phyloP scores from a whole-genome alignment of 169 alveolate species.

The Plasmodium falciparum region DNA sequence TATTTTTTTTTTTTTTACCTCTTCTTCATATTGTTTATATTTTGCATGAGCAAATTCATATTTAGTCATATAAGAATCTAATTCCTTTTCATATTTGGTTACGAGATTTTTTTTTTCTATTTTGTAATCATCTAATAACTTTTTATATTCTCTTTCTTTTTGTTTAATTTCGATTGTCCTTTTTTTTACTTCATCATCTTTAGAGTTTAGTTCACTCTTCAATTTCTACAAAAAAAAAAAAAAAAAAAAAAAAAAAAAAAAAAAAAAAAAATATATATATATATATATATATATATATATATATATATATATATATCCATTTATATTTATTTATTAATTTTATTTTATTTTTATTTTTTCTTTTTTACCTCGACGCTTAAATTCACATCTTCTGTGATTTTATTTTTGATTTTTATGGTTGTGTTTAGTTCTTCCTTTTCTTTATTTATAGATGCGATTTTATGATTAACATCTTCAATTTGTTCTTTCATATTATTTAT shows the following conservation, averaged over 20 bases:
- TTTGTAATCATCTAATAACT: conserved; percentile 59
- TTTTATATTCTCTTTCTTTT: conserved; percentile 68
- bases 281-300: neutral
- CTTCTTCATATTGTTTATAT: conserved; percentile 64
- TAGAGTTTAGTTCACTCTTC: conserved; percentile 26
- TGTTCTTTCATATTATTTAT: conserved; percentile 21
- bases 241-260: neutral
- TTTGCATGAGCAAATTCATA: conserved; percentile 64
- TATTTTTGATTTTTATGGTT: conserved; percentile 43
- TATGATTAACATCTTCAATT: conserved; percentile 11
- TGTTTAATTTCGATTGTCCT: conserved; percentile 40
- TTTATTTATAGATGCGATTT: conserved; percentile 3
- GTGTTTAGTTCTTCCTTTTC: conserved; percentile 63
- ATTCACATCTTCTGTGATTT: conserved; percentile 54
- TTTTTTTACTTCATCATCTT: conserved; percentile 68
- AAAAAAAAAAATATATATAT: neutral
- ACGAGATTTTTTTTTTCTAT: conserved; percentile 58
- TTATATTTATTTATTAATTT: neutral
- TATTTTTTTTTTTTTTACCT: conserved; percentile 15
- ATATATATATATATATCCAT: neutral
- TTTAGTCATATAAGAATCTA: conserved; percentile 50
- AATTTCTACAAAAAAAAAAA: conserved; percentile 22
- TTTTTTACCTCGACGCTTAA: conserved; percentile 46
- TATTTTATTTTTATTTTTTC: neutral
- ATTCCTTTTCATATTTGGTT: conserved; percentile 68